Evolutionary conservation across 164 flowering plant genomes (phyloP).

Genomic region (Chimonanthus salicifolius): DNA sequence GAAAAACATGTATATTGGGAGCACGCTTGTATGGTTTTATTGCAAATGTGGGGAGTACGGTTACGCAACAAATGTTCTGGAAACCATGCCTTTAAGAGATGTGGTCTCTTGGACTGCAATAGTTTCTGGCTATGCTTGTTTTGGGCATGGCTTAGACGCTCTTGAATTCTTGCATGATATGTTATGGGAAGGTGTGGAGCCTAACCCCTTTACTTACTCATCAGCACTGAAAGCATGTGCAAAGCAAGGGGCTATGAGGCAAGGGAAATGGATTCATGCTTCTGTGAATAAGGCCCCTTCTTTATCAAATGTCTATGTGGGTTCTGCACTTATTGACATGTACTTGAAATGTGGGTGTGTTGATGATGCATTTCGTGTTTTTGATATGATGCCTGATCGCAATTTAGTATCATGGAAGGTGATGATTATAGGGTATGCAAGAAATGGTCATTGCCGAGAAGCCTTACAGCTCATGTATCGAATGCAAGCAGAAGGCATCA

Average conservation of each 20-base stretch:
- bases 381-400: conserved; percentile 65
- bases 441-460: conserved; percentile 61
- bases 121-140: conserved; percentile 60
- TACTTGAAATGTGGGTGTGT: conserved; percentile 81
- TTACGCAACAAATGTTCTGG: conserved; percentile 50
- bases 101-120: conserved; percentile 88
- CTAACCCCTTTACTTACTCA: conserved; percentile 76
- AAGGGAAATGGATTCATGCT: conserved; percentile 67
- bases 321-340: conserved; percentile 77
- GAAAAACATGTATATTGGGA: conserved; percentile 48
- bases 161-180: conserved; percentile 56
- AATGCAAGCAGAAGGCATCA: conserved; percentile 70
- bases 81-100: conserved; percentile 62
- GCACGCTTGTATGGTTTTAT: conserved; percentile 82
- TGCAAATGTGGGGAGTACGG: conserved; percentile 51
- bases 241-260: conserved; percentile 40
- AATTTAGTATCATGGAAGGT: conserved; percentile 76
- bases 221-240: conserved; percentile 88
- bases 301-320: conserved; percentile 63
- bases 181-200: conserved; percentile 75
- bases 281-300: conserved; percentile 49
- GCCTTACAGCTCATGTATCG: conserved; percentile 76
- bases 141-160: conserved; percentile 65
- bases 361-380: conserved; percentile 62
- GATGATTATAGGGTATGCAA: conserved; percentile 77